Conservation (phyloP, 371 early-diverging fungal genomes). For the Blakeslea trispora region DNA sequence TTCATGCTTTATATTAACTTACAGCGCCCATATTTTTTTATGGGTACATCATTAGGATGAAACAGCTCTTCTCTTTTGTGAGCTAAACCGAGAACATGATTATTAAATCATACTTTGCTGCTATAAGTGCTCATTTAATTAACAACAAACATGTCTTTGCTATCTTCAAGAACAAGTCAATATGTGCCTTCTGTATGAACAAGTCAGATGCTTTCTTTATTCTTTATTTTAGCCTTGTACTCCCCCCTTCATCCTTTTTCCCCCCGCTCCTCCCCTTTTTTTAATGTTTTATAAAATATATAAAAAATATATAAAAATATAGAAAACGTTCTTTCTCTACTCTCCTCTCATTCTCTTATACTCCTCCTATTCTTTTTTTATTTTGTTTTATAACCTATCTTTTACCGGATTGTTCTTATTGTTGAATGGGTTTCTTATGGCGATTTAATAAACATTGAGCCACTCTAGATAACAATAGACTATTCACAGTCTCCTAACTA, state of each 20-base stretch:
- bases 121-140: neutral
- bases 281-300: neutral
- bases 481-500: neutral
- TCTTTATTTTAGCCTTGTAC: neutral
- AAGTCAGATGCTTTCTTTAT: conserved; percentile 1
- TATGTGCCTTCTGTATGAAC: conserved; percentile 24
- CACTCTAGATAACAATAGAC: neutral
- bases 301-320: too few relatives aligned
- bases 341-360: neutral
- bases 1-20: conserved; percentile 13
- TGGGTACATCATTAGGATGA: conserved; percentile 27
- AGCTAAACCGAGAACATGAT: conserved; percentile 17
- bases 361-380: neutral
- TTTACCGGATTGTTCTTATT: conserved; percentile 9
- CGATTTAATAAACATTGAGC: neutral
- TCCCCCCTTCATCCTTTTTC: neutral
- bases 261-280: neutral
- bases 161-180: conserved; percentile 28
- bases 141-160: conserved; percentile 26
- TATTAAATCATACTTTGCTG: conserved; percentile 1
- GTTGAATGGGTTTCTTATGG: neutral
- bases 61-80: conserved; percentile 31
- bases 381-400: neutral
- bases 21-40: conserved; percentile 35
- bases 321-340: neutral